Conservation (phyloP, 129 eudicot genomes). For the Flaveria ramosissima region DNA sequence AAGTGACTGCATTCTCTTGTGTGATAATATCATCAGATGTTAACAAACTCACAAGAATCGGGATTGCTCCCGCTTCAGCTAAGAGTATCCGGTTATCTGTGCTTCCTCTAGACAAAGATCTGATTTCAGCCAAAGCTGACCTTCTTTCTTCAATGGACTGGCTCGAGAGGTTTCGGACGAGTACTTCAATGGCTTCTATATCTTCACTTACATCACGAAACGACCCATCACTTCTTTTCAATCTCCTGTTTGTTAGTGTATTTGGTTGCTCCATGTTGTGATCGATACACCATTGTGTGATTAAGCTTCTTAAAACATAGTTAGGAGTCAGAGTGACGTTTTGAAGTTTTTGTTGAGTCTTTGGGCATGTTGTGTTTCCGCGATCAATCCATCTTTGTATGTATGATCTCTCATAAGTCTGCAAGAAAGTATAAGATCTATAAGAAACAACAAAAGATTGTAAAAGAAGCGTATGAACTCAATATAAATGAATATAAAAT, state of each 20-base stretch:
- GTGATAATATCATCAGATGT: conserved; percentile 57
- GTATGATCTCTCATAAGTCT: conserved; percentile 90
- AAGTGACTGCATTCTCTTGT: conserved; percentile 86
- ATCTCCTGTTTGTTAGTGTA: conserved; percentile 48
- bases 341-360: conserved; percentile 81
- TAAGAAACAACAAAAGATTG: background rate
- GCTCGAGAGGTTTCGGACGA: conserved; percentile 73
- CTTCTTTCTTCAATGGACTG: conserved; percentile 57
- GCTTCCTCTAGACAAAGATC: conserved; percentile 88
- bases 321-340: conserved; percentile 69
- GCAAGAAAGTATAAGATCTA: conserved; percentile 24
- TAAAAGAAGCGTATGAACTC: background rate
- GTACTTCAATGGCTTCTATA: conserved; percentile 69
- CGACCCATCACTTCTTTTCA: conserved; percentile 82
- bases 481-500: background rate
- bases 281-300: conserved; percentile 64
- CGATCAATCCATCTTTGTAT: conserved; percentile 91
- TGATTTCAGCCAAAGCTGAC: conserved; percentile 69
- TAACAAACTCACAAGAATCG: conserved; percentile 63
- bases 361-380: conserved; percentile 86
- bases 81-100: conserved; percentile 81
- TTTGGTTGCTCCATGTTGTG: conserved; percentile 69
- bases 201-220: conserved; percentile 87
- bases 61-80: conserved; percentile 91
- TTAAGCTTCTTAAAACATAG: conserved; percentile 67